Evolutionary conservation across 2,329 filamentous ascomycete species (phyloP).

Genomic region (Ophiocordyceps unilateralis): DNA sequence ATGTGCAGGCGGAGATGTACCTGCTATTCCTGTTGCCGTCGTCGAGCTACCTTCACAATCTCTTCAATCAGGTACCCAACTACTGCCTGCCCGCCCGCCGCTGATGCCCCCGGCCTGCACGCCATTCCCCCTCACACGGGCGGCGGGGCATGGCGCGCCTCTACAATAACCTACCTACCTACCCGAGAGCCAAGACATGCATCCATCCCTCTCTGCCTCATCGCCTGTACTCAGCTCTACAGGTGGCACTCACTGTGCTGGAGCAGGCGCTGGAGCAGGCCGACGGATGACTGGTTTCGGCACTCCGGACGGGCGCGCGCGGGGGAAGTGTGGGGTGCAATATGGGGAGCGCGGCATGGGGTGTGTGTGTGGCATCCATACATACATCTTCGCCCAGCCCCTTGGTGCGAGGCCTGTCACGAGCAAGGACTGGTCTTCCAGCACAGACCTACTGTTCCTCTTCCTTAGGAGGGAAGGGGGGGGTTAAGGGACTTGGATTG

Average conservation of each 20-base stretch:
- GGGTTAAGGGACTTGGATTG: too few relatives aligned
- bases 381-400: neutral
- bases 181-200: neutral
- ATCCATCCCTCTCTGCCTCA: neutral
- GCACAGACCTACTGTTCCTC: neutral
- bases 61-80: too few relatives aligned
- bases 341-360: neutral
- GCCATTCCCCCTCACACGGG: neutral
- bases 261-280: neutral
- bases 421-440: neutral
- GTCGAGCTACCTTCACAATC: too few relatives aligned
- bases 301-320: neutral
- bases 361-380: neutral
- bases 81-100: too few relatives aligned
- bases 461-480: too few relatives aligned
- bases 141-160: neutral
- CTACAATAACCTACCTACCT: neutral
- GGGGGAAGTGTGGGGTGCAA: neutral
- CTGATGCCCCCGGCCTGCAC: neutral
- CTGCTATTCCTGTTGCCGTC: too few relatives aligned
- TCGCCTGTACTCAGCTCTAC: neutral
- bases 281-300: slow-evolving; percentile 1
- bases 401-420: neutral
- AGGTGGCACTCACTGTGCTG: too few relatives aligned
- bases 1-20: too few relatives aligned